These are phyloP conservation scores for Hemisphaericaspora nanyangensis DNA, from an alignment of 805 yeast genomes.

Conservation along the genomic window DNA sequence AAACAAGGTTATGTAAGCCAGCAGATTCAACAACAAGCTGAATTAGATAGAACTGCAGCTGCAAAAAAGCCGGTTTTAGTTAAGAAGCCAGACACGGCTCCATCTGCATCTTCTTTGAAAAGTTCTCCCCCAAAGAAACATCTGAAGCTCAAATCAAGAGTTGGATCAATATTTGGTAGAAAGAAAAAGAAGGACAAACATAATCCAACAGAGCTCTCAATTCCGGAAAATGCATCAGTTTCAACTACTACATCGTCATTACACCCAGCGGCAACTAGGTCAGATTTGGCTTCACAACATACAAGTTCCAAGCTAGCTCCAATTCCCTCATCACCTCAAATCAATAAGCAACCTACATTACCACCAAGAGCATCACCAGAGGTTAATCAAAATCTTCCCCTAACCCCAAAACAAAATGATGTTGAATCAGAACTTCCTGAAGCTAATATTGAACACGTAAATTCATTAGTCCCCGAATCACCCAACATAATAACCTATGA, in stretches of 20 bases:
- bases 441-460: constrained; percentile 9
- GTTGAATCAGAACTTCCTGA: constrained; percentile 18
- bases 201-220: constrained; percentile 11
- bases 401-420: constrained; percentile 25
- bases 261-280: background rate
- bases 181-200: constrained; percentile 38
- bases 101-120: background rate
- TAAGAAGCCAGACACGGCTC: background rate
- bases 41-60: background rate
- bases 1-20: constrained; percentile 3
- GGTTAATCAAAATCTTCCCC: constrained; percentile 1
- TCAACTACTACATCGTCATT: constrained; percentile 8
- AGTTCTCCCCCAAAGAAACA: constrained; percentile 17
- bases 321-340: background rate
- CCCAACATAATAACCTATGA: constrained; percentile 36
- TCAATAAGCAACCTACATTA: background rate
- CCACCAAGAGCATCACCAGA: constrained; percentile 1
- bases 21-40: constrained; percentile 8
- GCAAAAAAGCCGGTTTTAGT: constrained; percentile 1
- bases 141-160: constrained; percentile 58
- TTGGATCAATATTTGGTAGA: constrained; percentile 73
- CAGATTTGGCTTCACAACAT: constrained; percentile 4
- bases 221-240: constrained; percentile 33
- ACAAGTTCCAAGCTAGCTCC: background rate
- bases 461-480: constrained; percentile 15